These are phyloP conservation scores for Pezicula radicicola DNA, from an alignment of 2,329 filamentous ascomycete genomes.

Conservation along the genomic window DNA sequence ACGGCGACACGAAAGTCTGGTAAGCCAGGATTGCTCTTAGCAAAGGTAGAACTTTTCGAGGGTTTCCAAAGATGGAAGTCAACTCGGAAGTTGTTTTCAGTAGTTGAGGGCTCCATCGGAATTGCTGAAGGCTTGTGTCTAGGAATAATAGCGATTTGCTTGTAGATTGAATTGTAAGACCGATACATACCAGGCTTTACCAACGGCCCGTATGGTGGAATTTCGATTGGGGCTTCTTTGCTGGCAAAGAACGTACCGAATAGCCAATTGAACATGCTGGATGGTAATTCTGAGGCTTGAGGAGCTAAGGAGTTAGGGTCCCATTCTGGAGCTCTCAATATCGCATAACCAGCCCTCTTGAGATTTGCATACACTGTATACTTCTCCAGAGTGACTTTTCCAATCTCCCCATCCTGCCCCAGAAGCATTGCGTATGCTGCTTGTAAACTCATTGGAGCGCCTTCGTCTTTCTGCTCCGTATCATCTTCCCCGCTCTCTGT, in stretches of 20 bases:
- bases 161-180: constrained; percentile 69
- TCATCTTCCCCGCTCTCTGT: constrained; percentile 34
- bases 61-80: constrained; percentile 84
- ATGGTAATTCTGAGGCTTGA: constrained; percentile 7
- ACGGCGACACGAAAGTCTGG: constrained; percentile 87
- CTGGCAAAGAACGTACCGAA: constrained; percentile 25
- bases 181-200: constrained; percentile 63
- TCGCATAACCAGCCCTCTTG: constrained; percentile 77
- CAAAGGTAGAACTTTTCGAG: constrained; percentile 55
- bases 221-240: constrained; percentile 10
- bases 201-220: constrained; percentile 47
- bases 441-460: constrained; percentile 85
- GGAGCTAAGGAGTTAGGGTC: constrained; percentile 25
- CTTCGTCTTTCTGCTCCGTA: constrained; percentile 53
- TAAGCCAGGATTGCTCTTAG: constrained; percentile 72
- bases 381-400: constrained; percentile 67
- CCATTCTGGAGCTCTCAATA: constrained; percentile 66
- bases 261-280: constrained; percentile 26
- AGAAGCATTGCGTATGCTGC: constrained; percentile 85
- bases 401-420: constrained; percentile 61
- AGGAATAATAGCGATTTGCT: constrained; percentile 70
- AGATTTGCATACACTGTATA: constrained; percentile 87
- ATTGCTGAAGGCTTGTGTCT: constrained; percentile 57
- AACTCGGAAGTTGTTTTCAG: constrained; percentile 60
- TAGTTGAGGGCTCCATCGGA: constrained; percentile 28